A percentile compares a stretch with the other conserved stretches of the same genome.
phyloP scores from a whole-genome alignment of 345 rosid genomes.

The Brassica juncea region DNA sequence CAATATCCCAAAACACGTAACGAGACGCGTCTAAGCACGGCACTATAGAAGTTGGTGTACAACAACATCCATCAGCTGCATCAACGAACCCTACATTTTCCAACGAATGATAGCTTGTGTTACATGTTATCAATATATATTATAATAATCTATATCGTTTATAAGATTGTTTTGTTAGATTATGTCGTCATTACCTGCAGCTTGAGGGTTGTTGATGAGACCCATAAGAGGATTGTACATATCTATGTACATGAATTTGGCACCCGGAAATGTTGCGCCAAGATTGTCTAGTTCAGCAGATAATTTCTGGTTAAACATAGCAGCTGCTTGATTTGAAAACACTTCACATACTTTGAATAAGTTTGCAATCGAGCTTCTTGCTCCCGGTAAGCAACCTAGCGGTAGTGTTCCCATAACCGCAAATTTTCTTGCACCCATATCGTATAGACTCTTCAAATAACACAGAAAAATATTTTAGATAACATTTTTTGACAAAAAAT shows the following conservation, averaged over 20 bases:
- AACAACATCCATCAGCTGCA: slow-evolving; percentile 34
- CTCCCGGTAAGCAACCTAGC: slow-evolving; percentile 67
- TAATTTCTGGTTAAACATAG: slow-evolving; percentile 55
- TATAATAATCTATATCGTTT: neutral
- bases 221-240: slow-evolving; percentile 43
- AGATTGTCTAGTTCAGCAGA: slow-evolving; percentile 38
- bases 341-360: slow-evolving; percentile 38
- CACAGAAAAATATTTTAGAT: neutral
- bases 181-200: slow-evolving; percentile 27
- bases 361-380: slow-evolving; percentile 46
- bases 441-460: slow-evolving; percentile 40
- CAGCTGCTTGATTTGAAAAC: slow-evolving; percentile 48
- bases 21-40: slow-evolving; percentile 37
- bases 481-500: neutral
- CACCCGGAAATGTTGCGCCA: slow-evolving; percentile 35
- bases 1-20: slow-evolving; percentile 41
- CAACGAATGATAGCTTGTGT: neutral
- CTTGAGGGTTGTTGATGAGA: slow-evolving; percentile 53
- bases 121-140: neutral
- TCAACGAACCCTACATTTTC: slow-evolving; percentile 25
- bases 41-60: slow-evolving; percentile 11
- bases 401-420: slow-evolving; percentile 47
- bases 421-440: slow-evolving; percentile 66
- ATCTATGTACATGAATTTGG: slow-evolving; percentile 49
- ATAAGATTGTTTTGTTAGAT: neutral